phyloP scores from a whole-genome alignment of 257 asterid species.

The Solanum habrochaites region DNA sequence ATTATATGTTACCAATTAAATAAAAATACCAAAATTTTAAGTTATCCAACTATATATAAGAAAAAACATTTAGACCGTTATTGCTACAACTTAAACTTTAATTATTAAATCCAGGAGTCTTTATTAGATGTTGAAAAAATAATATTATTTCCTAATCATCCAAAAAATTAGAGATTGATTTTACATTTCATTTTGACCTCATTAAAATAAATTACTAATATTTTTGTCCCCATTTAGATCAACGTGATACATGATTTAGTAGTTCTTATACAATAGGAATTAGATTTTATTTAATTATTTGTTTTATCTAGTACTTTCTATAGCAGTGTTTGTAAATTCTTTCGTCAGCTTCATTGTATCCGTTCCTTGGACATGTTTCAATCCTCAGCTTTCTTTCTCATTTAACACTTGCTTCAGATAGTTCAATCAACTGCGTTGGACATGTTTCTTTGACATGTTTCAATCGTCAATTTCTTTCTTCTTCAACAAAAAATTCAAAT shows the following conservation, averaged over 20 bases:
- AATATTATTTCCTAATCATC: background rate
- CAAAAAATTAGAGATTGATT: background rate
- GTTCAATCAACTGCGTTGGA: too few relatives aligned
- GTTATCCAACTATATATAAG: background rate
- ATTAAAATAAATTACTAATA: background rate
- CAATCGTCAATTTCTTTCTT: too few relatives aligned
- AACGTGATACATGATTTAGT: background rate
- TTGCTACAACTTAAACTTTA: background rate
- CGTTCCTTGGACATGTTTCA: too few relatives aligned
- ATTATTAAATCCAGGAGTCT: background rate
- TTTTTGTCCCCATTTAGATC: background rate
- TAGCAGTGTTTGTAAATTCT: fast-evolving
- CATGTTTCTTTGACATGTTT: too few relatives aligned
- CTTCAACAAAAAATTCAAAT: background rate
- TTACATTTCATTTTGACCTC: background rate
- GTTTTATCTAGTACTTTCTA: too few relatives aligned
- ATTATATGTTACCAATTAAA: background rate
- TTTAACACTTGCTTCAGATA: too few relatives aligned
- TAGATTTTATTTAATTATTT: background rate
- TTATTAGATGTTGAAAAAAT: background rate
- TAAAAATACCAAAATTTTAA: background rate
- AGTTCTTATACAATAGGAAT: background rate
- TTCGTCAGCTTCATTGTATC: fast-evolving
- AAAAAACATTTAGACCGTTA: background rate
- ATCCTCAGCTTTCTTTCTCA: too few relatives aligned